Conservation (phyloP, 1,139 yeast species). For the Suhomyces maxii region DNA sequence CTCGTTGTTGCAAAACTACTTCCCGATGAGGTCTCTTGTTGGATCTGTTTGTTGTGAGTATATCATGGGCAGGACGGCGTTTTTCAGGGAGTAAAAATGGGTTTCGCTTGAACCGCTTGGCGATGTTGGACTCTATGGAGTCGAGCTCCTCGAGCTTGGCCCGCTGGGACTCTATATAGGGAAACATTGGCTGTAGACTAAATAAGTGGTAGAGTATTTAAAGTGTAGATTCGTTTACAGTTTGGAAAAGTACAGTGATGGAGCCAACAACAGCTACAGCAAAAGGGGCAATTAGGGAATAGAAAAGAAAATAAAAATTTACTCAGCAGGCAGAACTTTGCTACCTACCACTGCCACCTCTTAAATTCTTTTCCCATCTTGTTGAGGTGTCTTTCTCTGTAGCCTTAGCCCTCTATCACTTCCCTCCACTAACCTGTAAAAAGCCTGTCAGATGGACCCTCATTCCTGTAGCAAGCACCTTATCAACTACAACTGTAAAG, state of each 20-base stretch:
- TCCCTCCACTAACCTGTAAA: no score
- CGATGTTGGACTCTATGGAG: constrained; percentile 32
- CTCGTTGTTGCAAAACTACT: constrained; percentile 66
- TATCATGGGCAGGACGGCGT: constrained; percentile 3
- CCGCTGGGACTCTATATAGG: constrained; percentile 39
- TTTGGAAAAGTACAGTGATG: not conserved
- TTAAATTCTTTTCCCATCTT: no score
- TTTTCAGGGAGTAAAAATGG: constrained; percentile 21
- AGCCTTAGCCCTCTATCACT: no score
- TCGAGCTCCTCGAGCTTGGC: constrained; percentile 40
- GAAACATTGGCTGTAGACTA: constrained; percentile 22
- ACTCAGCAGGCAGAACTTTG: no score
- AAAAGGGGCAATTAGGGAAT: no score
- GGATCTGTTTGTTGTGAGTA: constrained; percentile 7
- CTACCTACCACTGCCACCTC: no score
- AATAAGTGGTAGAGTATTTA: not conserved
- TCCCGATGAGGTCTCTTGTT: constrained; percentile 43
- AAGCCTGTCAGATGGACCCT: no score
- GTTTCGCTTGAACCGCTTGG: constrained; percentile 33
- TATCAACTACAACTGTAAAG: no score
- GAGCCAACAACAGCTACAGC: not conserved
- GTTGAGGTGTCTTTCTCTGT: no score
- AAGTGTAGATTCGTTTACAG: not conserved
- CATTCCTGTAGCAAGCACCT: no score
- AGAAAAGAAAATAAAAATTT: no score